Percentiles rank a stretch among this genome's conserved stretches.
Evolutionary conservation across 176 grass and related monocot species (phyloP).

Genomic region (Raddia guianensis): DNA sequence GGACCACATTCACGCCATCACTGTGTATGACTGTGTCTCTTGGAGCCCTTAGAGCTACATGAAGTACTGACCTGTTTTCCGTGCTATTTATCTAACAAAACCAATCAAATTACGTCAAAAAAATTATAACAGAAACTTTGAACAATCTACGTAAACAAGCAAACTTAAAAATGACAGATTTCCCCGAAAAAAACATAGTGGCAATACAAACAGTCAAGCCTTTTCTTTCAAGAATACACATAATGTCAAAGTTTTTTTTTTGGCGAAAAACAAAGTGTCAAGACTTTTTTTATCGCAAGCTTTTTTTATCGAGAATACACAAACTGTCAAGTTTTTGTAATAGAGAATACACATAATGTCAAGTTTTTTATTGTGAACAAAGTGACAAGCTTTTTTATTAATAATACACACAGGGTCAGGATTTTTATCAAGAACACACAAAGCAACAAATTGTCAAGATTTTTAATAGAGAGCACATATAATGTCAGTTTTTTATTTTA

Average conservation of each 20-base stretch:
- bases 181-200: background rate
- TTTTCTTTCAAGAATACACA: background rate
- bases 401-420: background rate
- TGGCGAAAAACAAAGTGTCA: too few relatives aligned
- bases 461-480: background rate
- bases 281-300: too few relatives aligned
- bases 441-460: too few relatives aligned
- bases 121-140: background rate
- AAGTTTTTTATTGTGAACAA: too few relatives aligned
- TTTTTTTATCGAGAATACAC: background rate
- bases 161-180: background rate
- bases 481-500: background rate
- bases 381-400: too few relatives aligned
- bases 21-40: slow-evolving; percentile 75
- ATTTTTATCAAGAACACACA: too few relatives aligned
- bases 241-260: too few relatives aligned
- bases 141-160: background rate
- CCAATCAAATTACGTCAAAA: slow-evolving; percentile 22
- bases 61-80: slow-evolving; percentile 90
- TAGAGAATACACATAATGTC: too few relatives aligned
- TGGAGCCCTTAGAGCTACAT: slow-evolving; percentile 78
- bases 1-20: slow-evolving; percentile 76
- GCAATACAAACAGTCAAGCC: background rate
- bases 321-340: too few relatives aligned
- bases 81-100: slow-evolving; percentile 87